Conservation (phyloP, 345 rosid genomes). For the Bruguiera gymnorhiza region DNA sequence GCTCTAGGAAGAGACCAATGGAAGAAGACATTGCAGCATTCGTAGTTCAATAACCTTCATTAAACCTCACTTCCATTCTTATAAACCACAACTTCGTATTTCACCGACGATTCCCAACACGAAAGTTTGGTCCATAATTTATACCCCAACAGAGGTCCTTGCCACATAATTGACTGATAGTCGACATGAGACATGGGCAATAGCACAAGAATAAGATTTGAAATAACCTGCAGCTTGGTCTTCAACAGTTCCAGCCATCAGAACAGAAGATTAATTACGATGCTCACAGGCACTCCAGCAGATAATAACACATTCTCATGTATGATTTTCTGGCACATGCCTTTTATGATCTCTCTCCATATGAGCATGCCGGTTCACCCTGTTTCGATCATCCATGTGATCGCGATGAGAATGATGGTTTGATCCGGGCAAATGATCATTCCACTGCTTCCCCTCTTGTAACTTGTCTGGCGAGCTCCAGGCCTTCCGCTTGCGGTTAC, state of each 20-base stretch:
- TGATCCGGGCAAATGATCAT: conserved; percentile 1
- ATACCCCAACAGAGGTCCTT: not conserved
- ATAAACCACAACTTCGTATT: not conserved
- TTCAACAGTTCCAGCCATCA: too few relatives aligned
- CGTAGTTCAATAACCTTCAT: not conserved
- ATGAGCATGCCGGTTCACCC: not conserved
- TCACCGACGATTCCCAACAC: too few relatives aligned
- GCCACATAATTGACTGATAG: too few relatives aligned
- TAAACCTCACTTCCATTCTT: conserved; percentile 6
- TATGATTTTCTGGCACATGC: not conserved
- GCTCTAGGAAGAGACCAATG: not conserved
- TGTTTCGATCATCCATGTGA: not conserved
- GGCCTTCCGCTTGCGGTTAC: conserved; percentile 15
- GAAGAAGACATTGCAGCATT: not conserved
- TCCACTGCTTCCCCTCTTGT: conserved; percentile 9
- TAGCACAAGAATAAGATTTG: too few relatives aligned
- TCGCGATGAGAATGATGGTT: not conserved
- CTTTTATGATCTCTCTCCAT: not conserved
- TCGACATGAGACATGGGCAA: too few relatives aligned
- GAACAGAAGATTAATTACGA: too few relatives aligned
- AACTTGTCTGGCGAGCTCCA: conserved; percentile 14
- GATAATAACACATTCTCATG: not conserved
- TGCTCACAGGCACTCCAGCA: too few relatives aligned
- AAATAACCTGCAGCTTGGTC: too few relatives aligned
- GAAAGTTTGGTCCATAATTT: conserved; percentile 3